Conservation (phyloP, 1,284 basidiomycete species). For the Ceratobasidium sp. region DNA sequence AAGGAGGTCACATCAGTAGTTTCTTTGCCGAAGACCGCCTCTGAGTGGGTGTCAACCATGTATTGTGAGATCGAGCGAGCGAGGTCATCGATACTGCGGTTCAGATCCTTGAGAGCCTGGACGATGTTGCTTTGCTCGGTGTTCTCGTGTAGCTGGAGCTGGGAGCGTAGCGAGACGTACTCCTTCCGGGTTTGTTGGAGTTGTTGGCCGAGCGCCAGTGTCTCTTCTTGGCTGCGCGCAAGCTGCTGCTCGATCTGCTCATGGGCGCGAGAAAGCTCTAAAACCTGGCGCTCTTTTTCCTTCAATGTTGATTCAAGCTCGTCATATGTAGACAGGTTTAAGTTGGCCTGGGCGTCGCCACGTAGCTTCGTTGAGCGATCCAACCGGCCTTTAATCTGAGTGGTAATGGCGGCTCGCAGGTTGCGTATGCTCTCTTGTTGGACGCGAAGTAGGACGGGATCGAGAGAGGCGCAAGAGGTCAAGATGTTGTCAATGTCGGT, state of each 20-base stretch:
- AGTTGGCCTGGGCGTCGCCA: no score
- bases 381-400: not conserved
- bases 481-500: not conserved
- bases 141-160: constrained; percentile 19
- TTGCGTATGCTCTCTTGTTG: not conserved
- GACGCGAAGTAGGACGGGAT: constrained; percentile 16
- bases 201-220: not conserved
- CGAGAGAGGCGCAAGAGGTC: not conserved
- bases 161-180: constrained; percentile 13
- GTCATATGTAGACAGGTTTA: no score
- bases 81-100: constrained; percentile 24
- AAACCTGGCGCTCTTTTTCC: not conserved
- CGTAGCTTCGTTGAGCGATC: no score
- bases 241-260: not conserved
- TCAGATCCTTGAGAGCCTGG: constrained; percentile 1
- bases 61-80: constrained; percentile 19
- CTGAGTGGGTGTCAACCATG: constrained; percentile 19
- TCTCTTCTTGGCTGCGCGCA: no score
- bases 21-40: constrained; percentile 12
- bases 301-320: no score
- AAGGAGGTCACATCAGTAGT: constrained; percentile 7
- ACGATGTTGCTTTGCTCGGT: constrained; percentile 10
- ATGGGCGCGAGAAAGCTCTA: not conserved
- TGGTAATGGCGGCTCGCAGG: not conserved
- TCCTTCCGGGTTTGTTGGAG: constrained; percentile 3